Percentiles rank a stretch among this genome's conserved stretches.
Conservation (phyloP, 2,329 filamentous ascomycete genomes). For the Periconia digitata region DNA sequence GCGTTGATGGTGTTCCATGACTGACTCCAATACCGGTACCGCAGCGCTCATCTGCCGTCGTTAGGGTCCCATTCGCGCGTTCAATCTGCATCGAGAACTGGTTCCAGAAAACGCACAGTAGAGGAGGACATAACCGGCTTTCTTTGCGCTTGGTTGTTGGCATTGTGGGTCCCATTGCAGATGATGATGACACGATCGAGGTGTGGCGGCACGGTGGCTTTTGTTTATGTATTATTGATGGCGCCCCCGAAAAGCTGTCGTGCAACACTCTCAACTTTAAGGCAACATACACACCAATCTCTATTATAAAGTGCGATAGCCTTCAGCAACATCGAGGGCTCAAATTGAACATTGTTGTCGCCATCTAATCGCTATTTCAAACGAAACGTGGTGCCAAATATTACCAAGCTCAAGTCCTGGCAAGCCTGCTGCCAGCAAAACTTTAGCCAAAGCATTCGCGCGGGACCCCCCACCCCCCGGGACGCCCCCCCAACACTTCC, state of each 20-base stretch:
- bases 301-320: background rate
- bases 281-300: background rate
- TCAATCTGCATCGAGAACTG: background rate
- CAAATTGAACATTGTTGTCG: background rate
- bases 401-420: background rate
- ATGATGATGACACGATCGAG: background rate
- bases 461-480: no score
- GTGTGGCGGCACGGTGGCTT: background rate
- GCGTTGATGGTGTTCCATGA: no score
- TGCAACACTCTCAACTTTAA: background rate
- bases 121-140: background rate
- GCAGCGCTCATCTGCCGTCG: background rate
- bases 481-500: background rate
- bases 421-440: background rate
- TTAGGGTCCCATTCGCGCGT: background rate
- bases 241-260: background rate
- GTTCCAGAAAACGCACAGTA: background rate
- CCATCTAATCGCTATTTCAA: background rate
- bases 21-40: no score
- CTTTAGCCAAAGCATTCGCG: background rate
- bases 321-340: background rate
- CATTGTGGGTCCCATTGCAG: background rate
- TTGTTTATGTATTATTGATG: no score
- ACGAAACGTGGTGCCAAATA: no score
- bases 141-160: background rate